A percentile compares a stretch with the other conserved stretches of the same genome.
phyloP scores from a whole-genome alignment of 2,329 filamentous ascomycete genomes.

The Beauveria medogensis region DNA sequence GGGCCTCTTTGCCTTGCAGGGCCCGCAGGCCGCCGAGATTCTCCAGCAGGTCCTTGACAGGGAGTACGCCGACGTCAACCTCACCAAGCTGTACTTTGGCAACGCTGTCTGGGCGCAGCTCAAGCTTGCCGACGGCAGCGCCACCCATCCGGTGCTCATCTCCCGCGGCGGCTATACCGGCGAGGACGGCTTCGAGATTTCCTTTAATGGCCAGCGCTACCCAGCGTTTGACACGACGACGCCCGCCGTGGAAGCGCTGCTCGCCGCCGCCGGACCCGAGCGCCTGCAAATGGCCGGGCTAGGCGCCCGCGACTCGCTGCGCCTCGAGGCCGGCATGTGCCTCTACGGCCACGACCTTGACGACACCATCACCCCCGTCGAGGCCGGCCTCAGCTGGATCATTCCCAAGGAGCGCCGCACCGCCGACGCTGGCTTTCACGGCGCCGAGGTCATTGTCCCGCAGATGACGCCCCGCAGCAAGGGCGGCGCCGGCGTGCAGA shows the following conservation, averaged over 20 bases:
- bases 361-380: slow-evolving; percentile 57
- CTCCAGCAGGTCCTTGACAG: slow-evolving; percentile 54
- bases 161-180: slow-evolving; percentile 92
- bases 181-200: slow-evolving; percentile 97
- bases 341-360: slow-evolving; percentile 98
- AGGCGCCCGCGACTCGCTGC: slow-evolving; percentile 82
- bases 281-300: slow-evolving; percentile 74
- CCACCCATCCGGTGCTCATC: slow-evolving; percentile 47
- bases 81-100: slow-evolving; percentile 75
- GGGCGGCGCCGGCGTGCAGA: slow-evolving; percentile 59
- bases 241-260: slow-evolving; percentile 58
- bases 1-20: slow-evolving; percentile 84
- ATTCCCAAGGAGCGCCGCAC: slow-evolving; percentile 66
- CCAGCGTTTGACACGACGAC: slow-evolving; percentile 34
- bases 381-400: slow-evolving; percentile 62
- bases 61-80: slow-evolving; percentile 32
- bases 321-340: slow-evolving; percentile 96
- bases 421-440: slow-evolving; percentile 67
- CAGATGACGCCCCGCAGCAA: slow-evolving; percentile 69
- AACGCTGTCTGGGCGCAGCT: slow-evolving; percentile 60
- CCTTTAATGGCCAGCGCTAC: slow-evolving; percentile 48
- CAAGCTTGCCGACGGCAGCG: slow-evolving; percentile 44
- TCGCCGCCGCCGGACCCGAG: slow-evolving; percentile 53
- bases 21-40: slow-evolving; percentile 65
- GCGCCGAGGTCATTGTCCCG: slow-evolving; percentile 65